These are phyloP conservation scores for Thermoascus crustaceus DNA, from an alignment of 2,329 filamentous ascomycete species.

Conservation along the genomic window DNA sequence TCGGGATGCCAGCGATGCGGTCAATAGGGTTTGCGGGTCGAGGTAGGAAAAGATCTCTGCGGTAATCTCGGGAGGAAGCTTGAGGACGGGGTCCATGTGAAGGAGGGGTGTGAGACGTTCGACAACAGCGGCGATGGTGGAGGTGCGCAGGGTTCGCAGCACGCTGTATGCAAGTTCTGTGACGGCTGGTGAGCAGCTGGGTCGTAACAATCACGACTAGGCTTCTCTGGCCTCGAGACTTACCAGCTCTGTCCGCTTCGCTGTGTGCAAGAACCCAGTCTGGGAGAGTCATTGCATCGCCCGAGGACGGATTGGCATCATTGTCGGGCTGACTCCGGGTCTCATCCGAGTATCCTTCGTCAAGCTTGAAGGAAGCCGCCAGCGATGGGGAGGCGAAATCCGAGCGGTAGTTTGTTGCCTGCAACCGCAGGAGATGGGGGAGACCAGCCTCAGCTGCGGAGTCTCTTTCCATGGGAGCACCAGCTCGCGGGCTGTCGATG, in stretches of 20 bases:
- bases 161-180: slow-evolving; percentile 73
- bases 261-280: slow-evolving; percentile 48
- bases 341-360: slow-evolving; percentile 84
- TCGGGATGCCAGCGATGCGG: slow-evolving; percentile 68
- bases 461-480: slow-evolving; percentile 25
- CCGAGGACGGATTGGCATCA: slow-evolving; percentile 26
- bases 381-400: slow-evolving; percentile 22
- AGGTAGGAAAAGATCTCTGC: slow-evolving; percentile 83
- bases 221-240: slow-evolving; percentile 12
- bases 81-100: slow-evolving; percentile 83
- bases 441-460: slow-evolving; percentile 14
- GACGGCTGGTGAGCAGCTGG: slow-evolving; percentile 1
- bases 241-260: slow-evolving; percentile 50
- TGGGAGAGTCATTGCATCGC: slow-evolving; percentile 39
- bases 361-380: slow-evolving; percentile 50
- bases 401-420: slow-evolving; percentile 18
- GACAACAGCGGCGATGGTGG: slow-evolving; percentile 70
- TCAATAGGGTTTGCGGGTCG: slow-evolving; percentile 69
- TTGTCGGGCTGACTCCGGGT: slow-evolving; percentile 42
- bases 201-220: background rate
- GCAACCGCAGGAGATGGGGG: slow-evolving; percentile 18
- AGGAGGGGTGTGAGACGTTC: slow-evolving; percentile 72
- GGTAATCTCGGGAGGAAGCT: slow-evolving; percentile 83
- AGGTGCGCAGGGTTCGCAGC: slow-evolving; percentile 69
- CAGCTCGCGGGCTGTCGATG: too few species aligned